A percentile compares a stretch with the other conserved stretches of the same genome.
Conservation (phyloP, 2,329 filamentous ascomycete species). For the Monilinia laxa region DNA sequence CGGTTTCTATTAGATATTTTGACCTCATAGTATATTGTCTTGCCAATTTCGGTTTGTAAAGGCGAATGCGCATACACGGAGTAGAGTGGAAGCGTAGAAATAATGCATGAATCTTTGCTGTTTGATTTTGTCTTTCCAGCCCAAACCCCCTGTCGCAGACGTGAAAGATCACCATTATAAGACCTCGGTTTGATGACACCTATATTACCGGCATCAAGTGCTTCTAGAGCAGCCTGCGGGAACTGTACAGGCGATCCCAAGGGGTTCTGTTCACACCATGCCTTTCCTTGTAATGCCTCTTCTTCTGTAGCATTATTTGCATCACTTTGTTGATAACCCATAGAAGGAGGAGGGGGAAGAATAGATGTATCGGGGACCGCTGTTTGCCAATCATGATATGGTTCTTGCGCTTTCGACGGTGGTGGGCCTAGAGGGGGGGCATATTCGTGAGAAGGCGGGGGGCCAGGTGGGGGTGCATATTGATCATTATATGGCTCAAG, state of each 20-base stretch:
- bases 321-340: conserved; percentile 64
- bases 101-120: conserved; percentile 61
- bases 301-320: conserved; percentile 66
- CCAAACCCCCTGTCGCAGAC: conserved; percentile 54
- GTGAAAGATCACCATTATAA: conserved; percentile 50
- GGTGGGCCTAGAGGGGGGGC: conserved; percentile 44
- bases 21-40: conserved; percentile 71
- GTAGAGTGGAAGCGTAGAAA: conserved; percentile 70
- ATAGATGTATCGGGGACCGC: conserved; percentile 71
- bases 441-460: conserved; percentile 42
- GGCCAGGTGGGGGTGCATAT: conserved; percentile 29
- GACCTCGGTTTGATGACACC: conserved; percentile 52
- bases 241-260: conserved; percentile 55
- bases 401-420: conserved; percentile 36
- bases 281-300: conserved; percentile 62
- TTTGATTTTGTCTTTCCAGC: conserved; percentile 44
- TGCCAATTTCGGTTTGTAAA: conserved; percentile 46
- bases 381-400: conserved; percentile 66
- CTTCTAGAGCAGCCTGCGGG: conserved; percentile 47
- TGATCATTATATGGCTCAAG: conserved; percentile 34
- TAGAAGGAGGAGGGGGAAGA: conserved; percentile 69
- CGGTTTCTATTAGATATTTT: conserved; percentile 48
- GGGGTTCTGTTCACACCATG: conserved; percentile 63
- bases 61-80: conserved; percentile 59
- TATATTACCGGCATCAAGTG: conserved; percentile 53